phyloP scores from a whole-genome alignment of 768 basidiomycete genomes.

The Sarcomyxa edulis region DNA sequence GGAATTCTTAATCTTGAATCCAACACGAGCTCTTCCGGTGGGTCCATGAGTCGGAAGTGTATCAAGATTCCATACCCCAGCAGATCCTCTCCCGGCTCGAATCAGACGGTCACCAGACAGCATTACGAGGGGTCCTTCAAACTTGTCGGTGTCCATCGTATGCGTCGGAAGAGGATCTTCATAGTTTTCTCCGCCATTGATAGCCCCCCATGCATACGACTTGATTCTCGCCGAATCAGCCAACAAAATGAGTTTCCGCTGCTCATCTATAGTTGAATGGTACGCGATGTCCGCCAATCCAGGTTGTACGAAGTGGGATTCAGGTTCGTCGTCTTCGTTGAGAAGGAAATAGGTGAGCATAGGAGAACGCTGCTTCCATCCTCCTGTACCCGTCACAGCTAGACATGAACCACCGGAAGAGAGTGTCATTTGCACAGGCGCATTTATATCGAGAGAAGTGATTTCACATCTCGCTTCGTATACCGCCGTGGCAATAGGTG shows the following conservation, averaged over 20 bases:
- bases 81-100: constrained; percentile 27
- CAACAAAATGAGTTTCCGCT: constrained; percentile 29
- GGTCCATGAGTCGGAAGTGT: constrained; percentile 12
- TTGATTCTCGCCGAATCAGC: constrained; percentile 30
- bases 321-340: constrained; percentile 11
- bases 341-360: constrained; percentile 19
- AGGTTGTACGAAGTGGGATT: constrained; percentile 8
- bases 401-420: constrained; percentile 20
- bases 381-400: constrained; percentile 17
- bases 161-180: constrained; percentile 19
- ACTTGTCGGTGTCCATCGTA: constrained; percentile 20
- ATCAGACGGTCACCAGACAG: constrained; percentile 20
- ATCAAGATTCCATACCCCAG: constrained; percentile 24
- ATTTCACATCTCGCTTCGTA: constrained; percentile 32
- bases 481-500: constrained; percentile 20
- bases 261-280: constrained; percentile 21
- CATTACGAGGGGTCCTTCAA: constrained; percentile 24
- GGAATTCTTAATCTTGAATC: no score
- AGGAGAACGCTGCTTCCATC: constrained; percentile 29
- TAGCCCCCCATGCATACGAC: constrained; percentile 26
- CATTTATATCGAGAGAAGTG: constrained; percentile 10
- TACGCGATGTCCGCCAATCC: constrained; percentile 18
- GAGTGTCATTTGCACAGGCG: constrained; percentile 14
- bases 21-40: constrained; percentile 8
- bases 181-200: constrained; percentile 2